Percentiles rank a stretch among this genome's conserved stretches.
Evolutionary conservation across 2,329 filamentous ascomycete genomes (phyloP).

Genomic region (Trichoderma atroviride): DNA sequence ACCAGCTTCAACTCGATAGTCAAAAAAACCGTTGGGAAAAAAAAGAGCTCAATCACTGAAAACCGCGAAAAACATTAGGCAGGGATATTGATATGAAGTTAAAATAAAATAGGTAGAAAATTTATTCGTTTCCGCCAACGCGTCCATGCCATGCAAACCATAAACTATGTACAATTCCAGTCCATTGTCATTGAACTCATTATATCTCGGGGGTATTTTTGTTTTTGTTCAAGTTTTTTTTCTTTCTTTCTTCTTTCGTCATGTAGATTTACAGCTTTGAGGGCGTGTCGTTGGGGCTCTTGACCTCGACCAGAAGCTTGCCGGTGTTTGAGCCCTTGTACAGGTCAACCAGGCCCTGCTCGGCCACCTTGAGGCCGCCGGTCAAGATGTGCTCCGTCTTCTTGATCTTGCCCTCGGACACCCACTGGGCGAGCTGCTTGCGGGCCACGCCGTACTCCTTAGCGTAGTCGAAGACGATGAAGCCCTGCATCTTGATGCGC

Average conservation of each 20-base stretch:
- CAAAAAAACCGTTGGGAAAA: background rate
- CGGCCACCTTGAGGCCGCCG: constrained; percentile 67
- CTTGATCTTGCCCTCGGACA: constrained; percentile 73
- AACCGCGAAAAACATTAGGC: background rate
- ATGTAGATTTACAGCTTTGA: constrained; percentile 32
- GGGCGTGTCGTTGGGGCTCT: constrained; percentile 36
- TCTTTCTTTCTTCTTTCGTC: background rate
- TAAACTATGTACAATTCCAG: constrained; percentile 18
- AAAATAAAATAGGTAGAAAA: background rate
- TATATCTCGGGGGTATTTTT: constrained; percentile 4
- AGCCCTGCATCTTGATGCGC: constrained; percentile 67
- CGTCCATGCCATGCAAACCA: constrained; percentile 8
- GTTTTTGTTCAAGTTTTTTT: background rate
- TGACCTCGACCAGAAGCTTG: constrained; percentile 62
- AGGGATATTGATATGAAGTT: background rate
- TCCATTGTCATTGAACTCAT: constrained; percentile 4
- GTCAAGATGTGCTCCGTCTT: constrained; percentile 70
- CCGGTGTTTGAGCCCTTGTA: constrained; percentile 73
- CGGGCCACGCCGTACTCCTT: constrained; percentile 60
- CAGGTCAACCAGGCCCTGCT: constrained; percentile 63
- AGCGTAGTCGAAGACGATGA: constrained; percentile 71
- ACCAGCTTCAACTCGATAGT: background rate
- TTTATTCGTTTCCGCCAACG: constrained; percentile 9
- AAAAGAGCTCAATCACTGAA: background rate
- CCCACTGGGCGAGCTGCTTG: constrained; percentile 65